Percentiles rank a stretch among this genome's conserved stretches.
Evolutionary conservation across 129 eudicot species (phyloP).

Genomic region (Escallonia rubra): DNA sequence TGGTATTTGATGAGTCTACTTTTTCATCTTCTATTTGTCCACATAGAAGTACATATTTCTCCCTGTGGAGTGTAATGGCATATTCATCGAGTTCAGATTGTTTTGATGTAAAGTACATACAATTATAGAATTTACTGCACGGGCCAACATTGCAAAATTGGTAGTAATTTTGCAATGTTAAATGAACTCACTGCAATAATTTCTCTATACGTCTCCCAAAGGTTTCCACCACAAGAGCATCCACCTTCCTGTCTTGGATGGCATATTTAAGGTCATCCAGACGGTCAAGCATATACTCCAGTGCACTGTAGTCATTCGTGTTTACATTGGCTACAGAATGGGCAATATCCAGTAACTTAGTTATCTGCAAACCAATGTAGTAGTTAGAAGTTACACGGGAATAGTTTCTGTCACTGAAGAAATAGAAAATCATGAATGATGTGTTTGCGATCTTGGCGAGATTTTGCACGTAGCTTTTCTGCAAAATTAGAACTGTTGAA

Average conservation of each 20-base stretch:
- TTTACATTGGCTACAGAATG: slow-evolving; percentile 66
- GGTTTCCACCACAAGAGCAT: slow-evolving; percentile 96
- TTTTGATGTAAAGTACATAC: slow-evolving; percentile 8
- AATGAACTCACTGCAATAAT: slow-evolving; percentile 79
- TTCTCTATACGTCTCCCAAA: slow-evolving; percentile 97
- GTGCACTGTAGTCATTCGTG: slow-evolving; percentile 64
- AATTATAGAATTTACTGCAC: neutral
- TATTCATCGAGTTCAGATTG: slow-evolving; percentile 8
- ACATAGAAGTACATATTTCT: slow-evolving; percentile 78
- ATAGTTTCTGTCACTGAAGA: too few species aligned
- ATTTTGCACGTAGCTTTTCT: too few species aligned
- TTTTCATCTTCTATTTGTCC: slow-evolving; percentile 93
- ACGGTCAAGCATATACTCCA: slow-evolving; percentile 69
- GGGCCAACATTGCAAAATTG: neutral
- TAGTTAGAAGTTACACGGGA: slow-evolving; percentile 7
- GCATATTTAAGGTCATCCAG: slow-evolving; percentile 85
- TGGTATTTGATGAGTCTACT: slow-evolving; percentile 29
- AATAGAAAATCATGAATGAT: too few species aligned
- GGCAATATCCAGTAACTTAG: slow-evolving; percentile 82
- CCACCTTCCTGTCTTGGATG: slow-evolving; percentile 92
- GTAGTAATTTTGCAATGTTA: neutral
- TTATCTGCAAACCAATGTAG: slow-evolving; percentile 55
- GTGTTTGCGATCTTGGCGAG: too few species aligned
- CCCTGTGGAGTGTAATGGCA: slow-evolving; percentile 47
- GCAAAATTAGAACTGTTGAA: too few species aligned